Percentiles rank a stretch among this genome's conserved stretches.
These are phyloP conservation scores for Oryza meyeriana DNA, from an alignment of 176 grass and related monocot genomes.

Conservation along the genomic window DNA sequence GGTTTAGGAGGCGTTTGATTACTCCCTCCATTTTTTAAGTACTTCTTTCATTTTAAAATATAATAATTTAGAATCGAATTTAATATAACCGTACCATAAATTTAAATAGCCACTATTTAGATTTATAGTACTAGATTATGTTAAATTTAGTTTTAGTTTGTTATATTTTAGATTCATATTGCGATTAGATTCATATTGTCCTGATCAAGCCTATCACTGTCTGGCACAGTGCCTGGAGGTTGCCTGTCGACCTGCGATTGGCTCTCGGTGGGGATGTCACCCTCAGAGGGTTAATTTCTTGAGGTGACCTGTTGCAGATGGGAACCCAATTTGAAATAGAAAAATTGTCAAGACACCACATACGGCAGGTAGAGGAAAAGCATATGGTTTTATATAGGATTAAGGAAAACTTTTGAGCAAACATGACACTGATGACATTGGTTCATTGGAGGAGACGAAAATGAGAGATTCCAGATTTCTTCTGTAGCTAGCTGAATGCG, in stretches of 20 bases:
- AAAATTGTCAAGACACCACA: neutral
- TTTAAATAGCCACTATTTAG: too few species aligned
- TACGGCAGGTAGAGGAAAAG: neutral
- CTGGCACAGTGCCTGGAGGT: neutral
- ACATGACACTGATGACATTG: neutral
- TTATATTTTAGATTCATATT: too few species aligned
- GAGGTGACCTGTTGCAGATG: neutral
- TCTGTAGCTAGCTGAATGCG: neutral
- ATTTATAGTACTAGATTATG: too few species aligned
- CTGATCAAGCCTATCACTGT: neutral
- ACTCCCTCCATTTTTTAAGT: too few species aligned
- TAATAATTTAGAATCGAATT: too few species aligned
- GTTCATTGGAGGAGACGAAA: neutral
- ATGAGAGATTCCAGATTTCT: neutral
- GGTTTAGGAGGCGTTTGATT: neutral
- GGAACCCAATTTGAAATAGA: neutral
- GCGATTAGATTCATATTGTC: neutral
- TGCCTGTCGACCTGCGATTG: slow-evolving; percentile 2
- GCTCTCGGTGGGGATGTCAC: neutral
- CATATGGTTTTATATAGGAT: neutral
- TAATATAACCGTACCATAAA: too few species aligned
- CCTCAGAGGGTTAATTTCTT: neutral
- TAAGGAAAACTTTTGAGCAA: too few species aligned
- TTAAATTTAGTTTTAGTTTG: too few species aligned
- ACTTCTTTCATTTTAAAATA: too few species aligned